Evolutionary conservation across 73 alveolate species (phyloP).

Genomic region (Uronychia binucleata): DNA sequence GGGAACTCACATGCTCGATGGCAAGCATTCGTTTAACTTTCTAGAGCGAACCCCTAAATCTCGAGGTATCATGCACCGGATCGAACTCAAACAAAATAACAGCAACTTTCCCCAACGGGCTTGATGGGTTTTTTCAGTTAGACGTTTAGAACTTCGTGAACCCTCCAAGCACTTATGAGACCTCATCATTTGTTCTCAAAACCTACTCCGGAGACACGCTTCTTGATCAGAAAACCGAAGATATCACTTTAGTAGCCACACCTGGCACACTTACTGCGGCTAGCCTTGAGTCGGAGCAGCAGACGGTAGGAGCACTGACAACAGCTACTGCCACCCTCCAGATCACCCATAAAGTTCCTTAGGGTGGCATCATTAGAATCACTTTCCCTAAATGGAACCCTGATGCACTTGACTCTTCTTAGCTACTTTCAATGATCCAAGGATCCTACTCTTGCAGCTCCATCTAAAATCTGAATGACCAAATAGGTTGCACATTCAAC

Average conservation of each 20-base stretch:
- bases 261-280: slow-evolving; percentile 12
- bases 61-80: background rate
- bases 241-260: slow-evolving; percentile 8
- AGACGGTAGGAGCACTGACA: slow-evolving; percentile 53
- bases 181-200: slow-evolving; percentile 2
- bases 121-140: slow-evolving; percentile 19
- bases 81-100: no score
- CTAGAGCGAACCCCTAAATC: background rate
- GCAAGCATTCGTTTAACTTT: background rate
- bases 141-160: slow-evolving; percentile 1
- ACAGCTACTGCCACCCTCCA: slow-evolving; percentile 13
- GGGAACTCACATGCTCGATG: background rate
- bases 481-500: background rate
- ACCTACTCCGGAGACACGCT: background rate
- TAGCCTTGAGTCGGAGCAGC: slow-evolving; percentile 15
- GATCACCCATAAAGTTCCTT: slow-evolving; percentile 33
- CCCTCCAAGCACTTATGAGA: slow-evolving; percentile 18
- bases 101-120: background rate
- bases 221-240: slow-evolving; percentile 3
- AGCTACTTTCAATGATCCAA: slow-evolving; percentile 14
- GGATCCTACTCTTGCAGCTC: slow-evolving; percentile 16
- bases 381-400: slow-evolving; percentile 73
- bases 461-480: background rate
- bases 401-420: slow-evolving; percentile 7
- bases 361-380: slow-evolving; percentile 38